phyloP scores from a whole-genome alignment of 345 rosid species.

The Aquilaria malaccensis region DNA sequence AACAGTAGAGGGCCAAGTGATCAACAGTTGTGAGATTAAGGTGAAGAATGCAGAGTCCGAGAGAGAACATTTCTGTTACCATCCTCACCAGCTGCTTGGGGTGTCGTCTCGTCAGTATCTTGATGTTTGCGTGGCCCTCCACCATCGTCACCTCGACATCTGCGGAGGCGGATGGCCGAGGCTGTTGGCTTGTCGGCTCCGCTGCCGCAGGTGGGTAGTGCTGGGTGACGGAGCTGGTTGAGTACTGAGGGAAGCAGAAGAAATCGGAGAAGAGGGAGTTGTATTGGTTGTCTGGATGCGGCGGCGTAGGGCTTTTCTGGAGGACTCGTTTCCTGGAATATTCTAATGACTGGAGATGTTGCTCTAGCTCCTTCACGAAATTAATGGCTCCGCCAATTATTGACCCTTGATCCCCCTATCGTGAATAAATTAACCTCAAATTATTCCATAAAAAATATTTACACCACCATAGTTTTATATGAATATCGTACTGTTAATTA shows the following conservation, averaged over 20 bases:
- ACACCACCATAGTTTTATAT: too few relatives aligned
- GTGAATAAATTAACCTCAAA: too few relatives aligned
- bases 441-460: too few relatives aligned
- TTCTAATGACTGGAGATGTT: slow-evolving; percentile 44
- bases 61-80: slow-evolving; percentile 37
- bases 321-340: slow-evolving; percentile 19
- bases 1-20: slow-evolving; percentile 42
- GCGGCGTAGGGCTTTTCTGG: not conserved
- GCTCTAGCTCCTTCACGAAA: slow-evolving; percentile 70
- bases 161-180: slow-evolving; percentile 22
- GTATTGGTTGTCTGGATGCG: not conserved
- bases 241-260: slow-evolving; percentile 53
- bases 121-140: slow-evolving; percentile 52
- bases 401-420: slow-evolving; percentile 73
- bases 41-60: slow-evolving; percentile 42
- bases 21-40: slow-evolving; percentile 44
- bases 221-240: slow-evolving; percentile 10
- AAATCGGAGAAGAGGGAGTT: slow-evolving; percentile 33
- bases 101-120: slow-evolving; percentile 34
- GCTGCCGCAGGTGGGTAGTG: slow-evolving; percentile 1
- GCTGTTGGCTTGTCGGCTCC: slow-evolving; percentile 1
- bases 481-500: too few relatives aligned
- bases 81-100: slow-evolving; percentile 51
- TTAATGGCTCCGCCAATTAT: slow-evolving; percentile 67
- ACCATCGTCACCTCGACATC: slow-evolving; percentile 62